Base-by-base conservation (phyloP, 202 grass and related monocot genomes). In the Saccharum hybrid region DNA sequence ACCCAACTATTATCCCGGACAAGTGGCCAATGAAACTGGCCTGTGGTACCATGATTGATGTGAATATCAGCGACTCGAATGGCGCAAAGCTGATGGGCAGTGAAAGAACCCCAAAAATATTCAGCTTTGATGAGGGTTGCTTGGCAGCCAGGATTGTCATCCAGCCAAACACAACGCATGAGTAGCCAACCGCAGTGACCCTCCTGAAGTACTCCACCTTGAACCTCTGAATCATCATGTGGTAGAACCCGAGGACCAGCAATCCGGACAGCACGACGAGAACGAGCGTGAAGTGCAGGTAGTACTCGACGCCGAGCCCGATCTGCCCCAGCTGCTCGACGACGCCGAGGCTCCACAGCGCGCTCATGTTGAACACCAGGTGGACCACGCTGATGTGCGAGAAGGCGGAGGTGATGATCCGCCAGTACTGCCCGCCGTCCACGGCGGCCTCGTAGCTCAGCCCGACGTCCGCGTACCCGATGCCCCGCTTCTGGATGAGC, bases 311-410 rank as follows among this genome's bases (percentile, higher is more conserved):
- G 28, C 96, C 96, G 8, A 99, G 91, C 14, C 87, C 93, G 22
- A 92, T 36, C 46, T 88, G 78, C 16, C 67, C 76, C 74, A 99
- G 75, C 68, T 94, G 91, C 83, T 96, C 96, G 0, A 99, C 83
- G n/a, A 82, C 71, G 33, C 96, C 93, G 16, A 99, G 93, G 73
- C 96, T 99, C 96, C 96, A 99, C 61, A 99, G 83, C 14, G 96
- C 96, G 60, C 93, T 99, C 91, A 92, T 99, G 91, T 99, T 99
- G 78, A 99, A 99, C 71, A 94, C 88, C 81, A 99, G 68, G 77
- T 99, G 96, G 49, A 99, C 75, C 19, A 99, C 86, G 68, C 93
- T 99, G 83, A 99, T 84, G 84, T 99, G 96, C 8, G 96, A 99
- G 75, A 99, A 94, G 6, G 93, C 88, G 0, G 96, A 92, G 61